Evolutionary conservation across 148 eudicot genomes (phyloP).

Genomic region (Chenopodium quinoa): DNA sequence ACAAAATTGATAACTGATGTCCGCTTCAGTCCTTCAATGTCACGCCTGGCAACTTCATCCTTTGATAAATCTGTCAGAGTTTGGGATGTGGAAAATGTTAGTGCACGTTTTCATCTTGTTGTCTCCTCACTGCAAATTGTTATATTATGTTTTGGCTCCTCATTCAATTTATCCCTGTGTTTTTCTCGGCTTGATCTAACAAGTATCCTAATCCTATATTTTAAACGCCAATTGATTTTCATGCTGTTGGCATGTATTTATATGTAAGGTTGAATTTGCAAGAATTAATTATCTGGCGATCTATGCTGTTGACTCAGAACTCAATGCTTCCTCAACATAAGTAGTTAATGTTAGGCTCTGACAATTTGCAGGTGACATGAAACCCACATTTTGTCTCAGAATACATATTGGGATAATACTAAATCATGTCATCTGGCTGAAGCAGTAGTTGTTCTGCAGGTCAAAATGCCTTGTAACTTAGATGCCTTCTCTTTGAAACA

Average conservation of each 20-base stretch:
- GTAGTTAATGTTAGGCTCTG: background rate
- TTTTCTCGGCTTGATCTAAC: background rate
- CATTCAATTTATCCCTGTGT: background rate
- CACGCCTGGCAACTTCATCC: conserved; percentile 89
- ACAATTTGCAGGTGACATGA: background rate
- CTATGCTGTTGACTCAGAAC: background rate
- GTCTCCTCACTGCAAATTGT: background rate
- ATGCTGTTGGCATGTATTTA: background rate
- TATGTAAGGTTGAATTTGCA: background rate
- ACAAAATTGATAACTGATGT: conserved; percentile 75
- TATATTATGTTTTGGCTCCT: background rate
- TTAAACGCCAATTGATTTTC: background rate
- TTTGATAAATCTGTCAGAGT: conserved; percentile 89
- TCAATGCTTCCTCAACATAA: background rate
- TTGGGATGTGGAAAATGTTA: conserved; percentile 88
- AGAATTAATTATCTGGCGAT: background rate
- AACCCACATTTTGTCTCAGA: background rate
- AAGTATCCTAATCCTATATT: background rate
- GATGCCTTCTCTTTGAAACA: background rate
- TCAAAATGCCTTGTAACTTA: background rate
- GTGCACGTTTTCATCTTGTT: conserved; percentile 25
- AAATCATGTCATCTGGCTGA: background rate
- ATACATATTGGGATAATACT: background rate
- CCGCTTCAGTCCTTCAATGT: conserved; percentile 85
- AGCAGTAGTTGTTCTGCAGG: background rate